phyloP scores from a whole-genome alignment of 495 filamentous ascomycete species.

The Collariella sp. region DNA sequence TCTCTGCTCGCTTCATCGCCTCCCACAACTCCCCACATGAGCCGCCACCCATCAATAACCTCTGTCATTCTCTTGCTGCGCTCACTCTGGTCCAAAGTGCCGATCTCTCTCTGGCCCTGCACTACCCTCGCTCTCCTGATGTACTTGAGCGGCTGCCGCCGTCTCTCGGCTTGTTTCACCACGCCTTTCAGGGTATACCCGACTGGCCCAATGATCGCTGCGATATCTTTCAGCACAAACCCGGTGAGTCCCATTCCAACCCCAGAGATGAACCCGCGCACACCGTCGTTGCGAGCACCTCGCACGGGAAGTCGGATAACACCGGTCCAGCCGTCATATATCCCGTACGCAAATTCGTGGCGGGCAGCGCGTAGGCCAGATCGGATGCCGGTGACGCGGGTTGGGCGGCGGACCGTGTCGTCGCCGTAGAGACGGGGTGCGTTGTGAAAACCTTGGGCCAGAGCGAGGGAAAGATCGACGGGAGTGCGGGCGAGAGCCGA shows the following conservation, averaged over 20 bases:
- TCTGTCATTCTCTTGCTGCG: slow-evolving; percentile 13
- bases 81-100: slow-evolving; percentile 24
- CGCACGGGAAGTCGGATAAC: slow-evolving; percentile 56
- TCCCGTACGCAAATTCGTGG: slow-evolving; percentile 58
- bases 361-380: slow-evolving; percentile 60
- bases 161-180: slow-evolving; percentile 42
- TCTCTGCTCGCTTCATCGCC: slow-evolving; percentile 32
- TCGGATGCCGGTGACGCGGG: slow-evolving; percentile 56
- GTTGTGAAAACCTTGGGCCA: slow-evolving; percentile 78
- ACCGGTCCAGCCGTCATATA: slow-evolving; percentile 66
- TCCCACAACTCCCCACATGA: slow-evolving; percentile 36
- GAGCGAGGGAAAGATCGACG: slow-evolving; percentile 62
- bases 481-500: slow-evolving; percentile 42
- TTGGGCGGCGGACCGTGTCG: slow-evolving; percentile 37
- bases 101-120: slow-evolving; percentile 37
- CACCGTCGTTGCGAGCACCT: slow-evolving; percentile 48
- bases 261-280: slow-evolving; percentile 55
- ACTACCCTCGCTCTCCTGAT: slow-evolving; percentile 43
- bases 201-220: slow-evolving; percentile 53
- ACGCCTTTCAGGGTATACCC: slow-evolving; percentile 62
- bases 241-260: slow-evolving; percentile 69
- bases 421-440: slow-evolving; percentile 68
- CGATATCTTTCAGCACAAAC: slow-evolving; percentile 60
- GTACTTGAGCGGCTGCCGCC: slow-evolving; percentile 38
- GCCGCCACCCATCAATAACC: slow-evolving; percentile 35